A percentile compares a stretch with the other conserved stretches of the same genome.
Evolutionary conservation across 1,139 yeast genomes (phyloP).

Genomic region (Blastobotrys indianensis): DNA sequence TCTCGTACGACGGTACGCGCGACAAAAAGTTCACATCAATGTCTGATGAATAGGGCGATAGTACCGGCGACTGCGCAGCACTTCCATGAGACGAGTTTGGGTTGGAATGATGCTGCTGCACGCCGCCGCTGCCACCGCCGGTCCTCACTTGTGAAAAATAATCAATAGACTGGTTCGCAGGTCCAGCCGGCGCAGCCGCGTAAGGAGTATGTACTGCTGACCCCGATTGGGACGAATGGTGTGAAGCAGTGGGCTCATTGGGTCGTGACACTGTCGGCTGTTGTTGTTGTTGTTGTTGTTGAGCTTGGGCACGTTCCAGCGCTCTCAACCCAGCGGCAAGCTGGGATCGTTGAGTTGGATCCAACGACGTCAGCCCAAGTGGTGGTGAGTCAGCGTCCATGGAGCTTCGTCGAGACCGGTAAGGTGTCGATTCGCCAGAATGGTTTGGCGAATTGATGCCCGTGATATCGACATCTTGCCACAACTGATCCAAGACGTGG

Average conservation of each 20-base stretch:
- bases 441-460: slow-evolving; percentile 46
- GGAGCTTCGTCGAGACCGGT: slow-evolving; percentile 30
- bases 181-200: no score
- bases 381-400: slow-evolving; percentile 17
- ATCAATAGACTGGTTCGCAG: no score
- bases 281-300: slow-evolving; percentile 2
- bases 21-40: slow-evolving; percentile 47
- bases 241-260: no score
- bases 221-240: no score
- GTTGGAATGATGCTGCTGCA: not conserved
- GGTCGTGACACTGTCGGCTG: not conserved
- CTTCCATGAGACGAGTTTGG: not conserved
- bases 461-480: slow-evolving; percentile 58
- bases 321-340: slow-evolving; percentile 30
- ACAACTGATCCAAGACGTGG: slow-evolving; percentile 79
- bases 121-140: no score
- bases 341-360: slow-evolving; percentile 26
- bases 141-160: no score
- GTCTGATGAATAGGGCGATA: slow-evolving; percentile 21
- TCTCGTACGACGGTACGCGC: slow-evolving; percentile 75
- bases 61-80: slow-evolving; percentile 1
- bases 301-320: slow-evolving; percentile 24
- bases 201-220: no score
- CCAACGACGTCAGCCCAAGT: slow-evolving; percentile 30
- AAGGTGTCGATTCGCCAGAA: slow-evolving; percentile 43